These are phyloP conservation scores for Agaricus blazei DNA, from an alignment of 768 basidiomycete species.

Conservation along the genomic window DNA sequence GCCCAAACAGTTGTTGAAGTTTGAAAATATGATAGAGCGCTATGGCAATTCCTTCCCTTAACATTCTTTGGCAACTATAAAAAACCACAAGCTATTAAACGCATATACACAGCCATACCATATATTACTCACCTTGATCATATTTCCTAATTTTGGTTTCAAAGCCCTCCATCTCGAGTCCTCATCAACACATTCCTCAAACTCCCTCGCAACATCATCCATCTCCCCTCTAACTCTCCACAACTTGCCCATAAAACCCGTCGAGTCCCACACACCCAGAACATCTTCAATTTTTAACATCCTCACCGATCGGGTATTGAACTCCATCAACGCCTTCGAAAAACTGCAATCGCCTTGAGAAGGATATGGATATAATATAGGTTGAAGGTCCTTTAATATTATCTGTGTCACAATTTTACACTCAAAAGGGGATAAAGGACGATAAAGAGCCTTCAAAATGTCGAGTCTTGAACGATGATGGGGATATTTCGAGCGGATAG, in stretches of 20 bases:
- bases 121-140: conserved; percentile 47
- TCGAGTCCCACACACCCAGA: conserved; percentile 69
- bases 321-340: conserved; percentile 44
- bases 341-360: conserved; percentile 42
- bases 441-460: conserved; percentile 54
- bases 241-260: conserved; percentile 43
- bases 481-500: conserved; percentile 33
- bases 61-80: conserved; percentile 85
- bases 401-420: conserved; percentile 77
- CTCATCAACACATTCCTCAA: too few relatives aligned
- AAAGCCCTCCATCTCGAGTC: background rate
- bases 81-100: too few relatives aligned
- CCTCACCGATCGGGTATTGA: conserved; percentile 51
- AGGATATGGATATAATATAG: conserved; percentile 58
- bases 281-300: conserved; percentile 58
- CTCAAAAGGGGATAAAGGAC: conserved; percentile 54
- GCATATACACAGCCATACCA: background rate
- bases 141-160: conserved; percentile 49
- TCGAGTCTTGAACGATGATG: conserved; percentile 23
- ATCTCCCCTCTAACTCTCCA: conserved; percentile 55
- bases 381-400: conserved; percentile 82
- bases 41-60: conserved; percentile 60
- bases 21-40: conserved; percentile 46
- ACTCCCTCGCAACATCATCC: conserved; percentile 20
- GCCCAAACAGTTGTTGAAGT: conserved; percentile 58